Evolutionary conservation across 2,329 filamentous ascomycete species (phyloP).

Genomic region (Paraphaeosphaeria sporulosa): DNA sequence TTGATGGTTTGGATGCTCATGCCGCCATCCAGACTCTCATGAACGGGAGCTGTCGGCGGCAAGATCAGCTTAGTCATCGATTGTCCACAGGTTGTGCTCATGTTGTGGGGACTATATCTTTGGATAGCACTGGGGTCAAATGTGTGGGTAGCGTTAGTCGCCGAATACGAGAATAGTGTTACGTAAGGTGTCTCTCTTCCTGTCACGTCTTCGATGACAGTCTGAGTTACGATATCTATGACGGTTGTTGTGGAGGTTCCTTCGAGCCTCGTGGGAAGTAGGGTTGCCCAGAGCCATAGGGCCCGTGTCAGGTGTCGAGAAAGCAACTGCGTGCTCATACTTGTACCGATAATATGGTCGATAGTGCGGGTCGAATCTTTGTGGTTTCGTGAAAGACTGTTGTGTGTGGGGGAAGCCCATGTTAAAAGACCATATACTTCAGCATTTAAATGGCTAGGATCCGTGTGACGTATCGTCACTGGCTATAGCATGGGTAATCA

Average conservation of each 20-base stretch:
- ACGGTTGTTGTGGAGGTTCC: slow-evolving; percentile 1
- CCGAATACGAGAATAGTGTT: not conserved
- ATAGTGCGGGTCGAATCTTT: not conserved
- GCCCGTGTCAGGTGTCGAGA: not conserved
- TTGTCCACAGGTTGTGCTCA: not conserved
- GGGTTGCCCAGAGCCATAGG: not conserved
- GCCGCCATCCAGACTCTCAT: not conserved
- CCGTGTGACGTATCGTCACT: too few relatives aligned
- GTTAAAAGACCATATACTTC: too few relatives aligned
- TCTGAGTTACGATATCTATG: not conserved
- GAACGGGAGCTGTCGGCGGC: not conserved
- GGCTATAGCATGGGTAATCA: not conserved
- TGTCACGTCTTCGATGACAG: not conserved
- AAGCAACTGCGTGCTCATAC: not conserved
- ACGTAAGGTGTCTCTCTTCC: not conserved
- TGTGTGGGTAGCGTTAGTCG: not conserved
- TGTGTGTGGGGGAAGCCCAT: too few relatives aligned
- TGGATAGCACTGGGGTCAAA: not conserved
- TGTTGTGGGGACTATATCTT: not conserved
- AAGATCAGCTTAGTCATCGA: not conserved
- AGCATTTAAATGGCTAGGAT: too few relatives aligned
- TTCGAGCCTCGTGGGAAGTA: not conserved
- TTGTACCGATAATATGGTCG: not conserved
- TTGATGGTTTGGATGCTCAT: not conserved
- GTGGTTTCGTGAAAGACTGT: not conserved